Conservation (phyloP, 2,329 filamentous ascomycete species). For the Bretziella fagacearum region DNA sequence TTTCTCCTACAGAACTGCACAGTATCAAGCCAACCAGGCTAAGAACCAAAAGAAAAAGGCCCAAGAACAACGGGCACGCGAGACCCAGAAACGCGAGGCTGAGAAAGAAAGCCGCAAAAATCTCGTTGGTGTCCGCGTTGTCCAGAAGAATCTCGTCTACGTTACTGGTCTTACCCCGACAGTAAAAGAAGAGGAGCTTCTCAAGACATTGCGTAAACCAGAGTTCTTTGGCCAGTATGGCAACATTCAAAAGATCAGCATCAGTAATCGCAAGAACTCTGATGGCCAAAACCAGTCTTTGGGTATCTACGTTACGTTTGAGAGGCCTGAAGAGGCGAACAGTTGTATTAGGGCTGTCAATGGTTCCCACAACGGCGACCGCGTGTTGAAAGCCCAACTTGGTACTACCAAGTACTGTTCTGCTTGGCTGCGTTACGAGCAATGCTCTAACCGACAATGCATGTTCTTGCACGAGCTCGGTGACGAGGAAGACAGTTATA, state of each 20-base stretch:
- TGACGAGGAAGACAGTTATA: conserved; percentile 96
- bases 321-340: conserved; percentile 75
- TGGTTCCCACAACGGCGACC: conserved; percentile 77
- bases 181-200: conserved; percentile 77
- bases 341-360: conserved; percentile 85
- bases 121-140: conserved; percentile 81
- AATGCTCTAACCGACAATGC: conserved; percentile 87
- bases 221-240: conserved; percentile 98
- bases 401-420: conserved; percentile 99
- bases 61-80: conserved; percentile 69
- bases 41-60: conserved; percentile 90
- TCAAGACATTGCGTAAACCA: conserved; percentile 74
- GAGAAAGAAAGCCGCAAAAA: conserved; percentile 94
- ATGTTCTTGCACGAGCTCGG: conserved; percentile 97
- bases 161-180: conserved; percentile 87
- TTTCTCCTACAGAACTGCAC: conserved; percentile 39
- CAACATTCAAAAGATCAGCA: conserved; percentile 96
- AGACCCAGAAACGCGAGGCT: conserved; percentile 88
- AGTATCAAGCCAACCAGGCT: conserved; percentile 60
- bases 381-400: conserved; percentile 58
- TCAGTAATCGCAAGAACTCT: conserved; percentile 78
- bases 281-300: conserved; percentile 69
- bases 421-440: conserved; percentile 84
- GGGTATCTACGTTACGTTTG: conserved; percentile 96
- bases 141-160: conserved; percentile 97